Conservation (phyloP, 2,329 filamentous ascomycete species). For the Monilinia vaccinii-corymbosi region DNA sequence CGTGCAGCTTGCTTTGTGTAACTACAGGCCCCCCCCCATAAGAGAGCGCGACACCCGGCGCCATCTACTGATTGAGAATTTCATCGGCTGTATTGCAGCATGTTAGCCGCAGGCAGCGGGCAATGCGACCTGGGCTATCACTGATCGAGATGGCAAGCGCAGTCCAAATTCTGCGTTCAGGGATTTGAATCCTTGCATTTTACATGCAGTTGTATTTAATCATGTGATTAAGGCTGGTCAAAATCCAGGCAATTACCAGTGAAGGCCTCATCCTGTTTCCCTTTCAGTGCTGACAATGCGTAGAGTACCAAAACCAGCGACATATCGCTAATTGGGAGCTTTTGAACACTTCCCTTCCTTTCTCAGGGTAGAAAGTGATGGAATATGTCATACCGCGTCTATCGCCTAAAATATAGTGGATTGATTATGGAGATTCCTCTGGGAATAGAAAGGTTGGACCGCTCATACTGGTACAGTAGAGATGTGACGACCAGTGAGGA, state of each 20-base stretch:
- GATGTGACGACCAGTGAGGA: background rate
- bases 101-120: background rate
- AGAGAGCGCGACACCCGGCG: constrained; percentile 2
- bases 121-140: background rate
- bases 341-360: background rate
- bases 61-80: background rate
- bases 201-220: constrained; percentile 11
- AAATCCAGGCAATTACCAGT: background rate
- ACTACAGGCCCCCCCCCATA: background rate
- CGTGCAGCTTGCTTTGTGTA: constrained; percentile 6
- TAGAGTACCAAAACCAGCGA: background rate
- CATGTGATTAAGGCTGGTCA: constrained; percentile 13
- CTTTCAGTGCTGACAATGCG: background rate
- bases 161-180: background rate
- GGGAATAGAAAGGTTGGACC: background rate
- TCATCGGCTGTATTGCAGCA: constrained; percentile 1
- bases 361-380: background rate
- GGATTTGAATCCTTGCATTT: constrained; percentile 11
- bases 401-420: background rate
- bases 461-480: no score
- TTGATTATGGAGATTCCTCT: background rate
- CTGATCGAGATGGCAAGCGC: background rate
- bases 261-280: background rate
- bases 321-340: background rate
- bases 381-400: background rate